phyloP scores from a whole-genome alignment of 2,329 filamentous ascomycete species.

The Alternaria sp. region DNA sequence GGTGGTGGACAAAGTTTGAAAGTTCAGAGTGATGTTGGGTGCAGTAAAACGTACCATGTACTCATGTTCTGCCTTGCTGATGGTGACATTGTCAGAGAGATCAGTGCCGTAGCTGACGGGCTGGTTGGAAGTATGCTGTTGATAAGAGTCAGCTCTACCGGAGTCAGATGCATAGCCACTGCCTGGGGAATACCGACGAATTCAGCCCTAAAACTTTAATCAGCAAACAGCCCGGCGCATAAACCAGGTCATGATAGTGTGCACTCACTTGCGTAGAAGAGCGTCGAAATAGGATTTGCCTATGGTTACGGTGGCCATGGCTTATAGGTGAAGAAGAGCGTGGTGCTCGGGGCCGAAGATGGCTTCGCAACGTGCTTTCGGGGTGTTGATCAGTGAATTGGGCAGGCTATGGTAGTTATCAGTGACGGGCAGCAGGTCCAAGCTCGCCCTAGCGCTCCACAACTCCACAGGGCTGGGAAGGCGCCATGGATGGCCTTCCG shows the following conservation, averaged over 20 bases:
- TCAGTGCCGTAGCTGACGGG: constrained; percentile 47
- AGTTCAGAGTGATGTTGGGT: not conserved
- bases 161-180: not conserved
- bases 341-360: constrained; percentile 5
- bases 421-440: constrained; percentile 22
- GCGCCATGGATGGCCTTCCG: constrained; percentile 11
- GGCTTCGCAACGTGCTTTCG: constrained; percentile 10
- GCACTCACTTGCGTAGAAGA: constrained; percentile 64
- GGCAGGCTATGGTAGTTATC: constrained; percentile 23
- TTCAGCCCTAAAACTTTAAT: constrained; percentile 51
- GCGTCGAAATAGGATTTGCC: constrained; percentile 67
- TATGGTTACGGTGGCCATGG: constrained; percentile 61
- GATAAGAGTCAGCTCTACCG: constrained; percentile 3
- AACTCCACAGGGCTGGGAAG: constrained; percentile 27
- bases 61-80: constrained; percentile 68
- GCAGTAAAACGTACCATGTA: constrained; percentile 56
- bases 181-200: constrained; percentile 52
- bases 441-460: constrained; percentile 26
- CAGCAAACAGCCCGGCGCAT: constrained; percentile 24
- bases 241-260: not conserved
- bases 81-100: constrained; percentile 55
- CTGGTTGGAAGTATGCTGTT: constrained; percentile 50
- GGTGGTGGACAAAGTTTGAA: not conserved
- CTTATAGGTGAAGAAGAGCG: constrained; percentile 17
- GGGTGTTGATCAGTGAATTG: constrained; percentile 2